phyloP scores from a whole-genome alignment of 805 yeast species.

The Yarrowia sp. region DNA sequence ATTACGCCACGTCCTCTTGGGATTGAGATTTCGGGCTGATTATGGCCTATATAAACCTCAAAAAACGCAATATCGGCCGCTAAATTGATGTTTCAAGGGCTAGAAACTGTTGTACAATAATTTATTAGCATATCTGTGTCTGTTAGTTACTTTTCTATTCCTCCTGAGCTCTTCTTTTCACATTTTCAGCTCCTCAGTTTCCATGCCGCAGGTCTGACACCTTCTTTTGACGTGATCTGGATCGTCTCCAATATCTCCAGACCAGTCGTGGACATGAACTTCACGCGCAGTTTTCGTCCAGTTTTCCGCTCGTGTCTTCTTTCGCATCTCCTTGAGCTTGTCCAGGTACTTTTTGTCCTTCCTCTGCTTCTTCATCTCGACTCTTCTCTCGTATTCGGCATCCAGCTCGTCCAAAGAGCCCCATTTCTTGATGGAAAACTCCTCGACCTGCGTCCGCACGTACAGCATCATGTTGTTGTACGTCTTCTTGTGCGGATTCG shows the following conservation, averaged over 20 bases:
- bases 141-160: too few relatives aligned
- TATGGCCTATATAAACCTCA: neutral
- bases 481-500: constrained; percentile 89
- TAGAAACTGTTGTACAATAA: neutral
- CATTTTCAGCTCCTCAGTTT: constrained; percentile 59
- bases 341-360: constrained; percentile 75
- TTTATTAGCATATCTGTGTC: too few relatives aligned
- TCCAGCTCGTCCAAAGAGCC: constrained; percentile 85
- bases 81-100: too few relatives aligned
- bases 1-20: constrained; percentile 24
- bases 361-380: constrained; percentile 64
- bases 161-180: neutral
- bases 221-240: constrained; percentile 42
- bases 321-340: constrained; percentile 83
- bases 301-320: constrained; percentile 89
- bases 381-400: constrained; percentile 87
- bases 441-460: constrained; percentile 88
- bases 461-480: constrained; percentile 91
- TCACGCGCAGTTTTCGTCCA: constrained; percentile 57
- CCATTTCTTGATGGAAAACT: constrained; percentile 91
- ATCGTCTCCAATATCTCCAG: constrained; percentile 29
- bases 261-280: constrained; percentile 53
- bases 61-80: neutral
- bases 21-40: neutral
- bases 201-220: constrained; percentile 80